These are phyloP conservation scores for Lomentospora prolificans DNA, from an alignment of 2,329 filamentous ascomycete species.

Conservation along the genomic window DNA sequence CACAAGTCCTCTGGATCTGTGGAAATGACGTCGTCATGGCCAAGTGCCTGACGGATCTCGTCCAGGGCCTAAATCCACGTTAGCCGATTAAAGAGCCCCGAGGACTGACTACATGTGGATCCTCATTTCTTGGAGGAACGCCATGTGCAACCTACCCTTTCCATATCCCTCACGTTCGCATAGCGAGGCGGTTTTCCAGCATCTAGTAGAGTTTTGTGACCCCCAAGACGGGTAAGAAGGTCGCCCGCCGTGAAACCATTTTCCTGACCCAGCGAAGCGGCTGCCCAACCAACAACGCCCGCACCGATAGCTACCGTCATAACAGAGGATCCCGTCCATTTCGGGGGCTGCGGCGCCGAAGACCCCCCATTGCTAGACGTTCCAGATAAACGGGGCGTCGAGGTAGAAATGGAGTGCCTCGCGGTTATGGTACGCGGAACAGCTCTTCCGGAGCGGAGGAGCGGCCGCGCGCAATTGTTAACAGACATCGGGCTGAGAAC, in stretches of 20 bases:
- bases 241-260: background rate
- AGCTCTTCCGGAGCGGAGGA: slow-evolving; percentile 1
- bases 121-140: no score
- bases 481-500: background rate
- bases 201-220: slow-evolving; percentile 5
- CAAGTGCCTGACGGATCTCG: slow-evolving; percentile 41
- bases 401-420: slow-evolving; percentile 1
- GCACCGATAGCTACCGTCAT: slow-evolving; percentile 6
- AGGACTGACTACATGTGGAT: no score
- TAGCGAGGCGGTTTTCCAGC: slow-evolving; percentile 18
- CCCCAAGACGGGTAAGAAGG: background rate
- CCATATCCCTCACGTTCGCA: slow-evolving; percentile 26
- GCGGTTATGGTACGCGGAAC: background rate
- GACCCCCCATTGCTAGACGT: background rate
- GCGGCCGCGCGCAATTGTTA: background rate
- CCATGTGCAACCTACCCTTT: slow-evolving; percentile 14
- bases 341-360: background rate
- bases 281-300: slow-evolving; percentile 4
- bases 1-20: slow-evolving; percentile 52
- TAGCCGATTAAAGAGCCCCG: background rate
- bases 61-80: slow-evolving; percentile 35
- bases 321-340: slow-evolving; percentile 5
- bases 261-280: background rate
- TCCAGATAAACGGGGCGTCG: background rate
- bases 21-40: slow-evolving; percentile 47